Conservation (phyloP, 208 protist genomes). For the Wallacemonas sp. region DNA sequence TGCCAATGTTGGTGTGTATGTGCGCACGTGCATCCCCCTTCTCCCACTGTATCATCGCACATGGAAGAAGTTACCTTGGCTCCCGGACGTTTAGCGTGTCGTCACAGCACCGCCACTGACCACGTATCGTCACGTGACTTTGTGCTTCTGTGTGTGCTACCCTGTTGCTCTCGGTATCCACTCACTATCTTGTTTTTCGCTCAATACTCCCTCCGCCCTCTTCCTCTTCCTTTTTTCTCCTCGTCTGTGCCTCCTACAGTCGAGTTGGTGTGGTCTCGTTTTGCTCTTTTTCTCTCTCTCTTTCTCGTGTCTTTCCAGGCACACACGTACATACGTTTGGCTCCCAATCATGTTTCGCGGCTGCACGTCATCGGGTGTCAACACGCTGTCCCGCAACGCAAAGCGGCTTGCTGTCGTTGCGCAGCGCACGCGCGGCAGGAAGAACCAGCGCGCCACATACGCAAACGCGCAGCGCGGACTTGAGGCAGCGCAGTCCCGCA, state of each 20-base stretch:
- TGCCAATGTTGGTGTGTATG: no score
- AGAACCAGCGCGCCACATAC: slow-evolving; percentile 22
- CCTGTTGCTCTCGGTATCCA: no score
- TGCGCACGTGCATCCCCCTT: no score
- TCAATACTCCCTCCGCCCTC: not conserved
- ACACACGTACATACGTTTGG: no score
- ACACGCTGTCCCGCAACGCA: slow-evolving; percentile 15
- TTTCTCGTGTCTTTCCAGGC: no score
- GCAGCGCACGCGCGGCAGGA: slow-evolving; percentile 12
- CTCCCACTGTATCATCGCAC: no score
- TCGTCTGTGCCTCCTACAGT: not conserved
- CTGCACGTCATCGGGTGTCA: not conserved
- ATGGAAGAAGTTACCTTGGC: no score
- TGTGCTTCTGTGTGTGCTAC: no score
- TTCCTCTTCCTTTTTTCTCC: slow-evolving; percentile 10
- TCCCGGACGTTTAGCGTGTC: no score
- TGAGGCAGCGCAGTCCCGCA: not conserved
- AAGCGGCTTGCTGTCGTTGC: slow-evolving; percentile 33
- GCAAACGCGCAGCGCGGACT: not conserved
- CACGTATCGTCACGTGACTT: no score
- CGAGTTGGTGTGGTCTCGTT: not conserved
- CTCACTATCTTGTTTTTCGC: slow-evolving; percentile 13
- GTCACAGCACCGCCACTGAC: no score
- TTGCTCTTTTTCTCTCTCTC: not conserved
- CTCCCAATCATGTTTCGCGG: not conserved